Base-by-base conservation (phyloP, 2,329 filamentous ascomycete species). In the Penicillium occitanis region DNA sequence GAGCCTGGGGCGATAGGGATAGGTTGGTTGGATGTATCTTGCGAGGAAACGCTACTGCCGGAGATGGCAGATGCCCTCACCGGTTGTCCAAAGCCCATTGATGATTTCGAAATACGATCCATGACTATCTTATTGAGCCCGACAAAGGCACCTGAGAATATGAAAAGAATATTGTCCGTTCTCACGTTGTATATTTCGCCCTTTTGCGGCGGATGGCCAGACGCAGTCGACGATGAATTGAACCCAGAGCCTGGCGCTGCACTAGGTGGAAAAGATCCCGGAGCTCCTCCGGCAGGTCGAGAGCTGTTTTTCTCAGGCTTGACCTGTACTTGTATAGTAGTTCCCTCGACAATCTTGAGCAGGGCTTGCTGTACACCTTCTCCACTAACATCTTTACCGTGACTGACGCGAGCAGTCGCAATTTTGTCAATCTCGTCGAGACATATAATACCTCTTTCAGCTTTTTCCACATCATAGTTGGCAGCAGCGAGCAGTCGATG, bases 341-440 rank as follows among this genome's bases (percentile, higher is more conserved):
- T 96, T 7, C 95, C 95, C 79, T 99, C 95, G 22, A 99, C 92
- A 48, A 99, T 92, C 80, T 98, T 98, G 37, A 99, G 81, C 5
- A 99, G 82, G 6, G 95, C 94, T 79, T 99, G 95, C 74, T 99
- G 95, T 0, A 98, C 95, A 63, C 95, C 95, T 81, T 98, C 95
- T 25, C 95, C 95, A 19, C 93, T 91, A 2, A 99, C 95, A 74
- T 99, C 95, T 71, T 96, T 91, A 22, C 93, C 94, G 67, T 96
- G 93, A 68, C 88, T 88, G 17, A 93, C 90, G 75, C 95, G 94
- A 30, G 92, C 88, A 44, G 91, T 91, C 1, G 95, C 93, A 66
- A 98, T 93, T 80, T 99, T 99, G 82, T 99, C 95, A 64, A 99
- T 92, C 79, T 99, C 95, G 72, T 99, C 95, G 22, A 99, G 84